A percentile compares a stretch with the other conserved stretches of the same genome.
These are phyloP conservation scores for Serpula lacrymans DNA, from an alignment of 768 basidiomycete genomes.

Conservation along the genomic window DNA sequence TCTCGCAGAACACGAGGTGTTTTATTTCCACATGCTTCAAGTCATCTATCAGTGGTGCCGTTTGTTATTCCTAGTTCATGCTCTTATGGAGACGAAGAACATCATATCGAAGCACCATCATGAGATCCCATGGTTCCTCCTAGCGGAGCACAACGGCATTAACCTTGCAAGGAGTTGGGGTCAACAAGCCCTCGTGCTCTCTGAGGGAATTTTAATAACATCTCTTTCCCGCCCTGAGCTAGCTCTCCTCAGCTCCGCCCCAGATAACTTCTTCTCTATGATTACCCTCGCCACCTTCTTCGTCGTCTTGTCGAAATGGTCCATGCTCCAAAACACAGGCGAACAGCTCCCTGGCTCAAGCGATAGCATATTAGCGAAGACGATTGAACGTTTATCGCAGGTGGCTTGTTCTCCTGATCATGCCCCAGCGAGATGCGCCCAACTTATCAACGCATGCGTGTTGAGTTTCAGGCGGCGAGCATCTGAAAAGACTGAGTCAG, in stretches of 20 bases:
- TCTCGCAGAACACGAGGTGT: slow-evolving; percentile 37
- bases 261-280: slow-evolving; percentile 40
- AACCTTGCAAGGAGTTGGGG: slow-evolving; percentile 35
- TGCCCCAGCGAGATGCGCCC: slow-evolving; percentile 38
- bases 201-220: slow-evolving; percentile 35
- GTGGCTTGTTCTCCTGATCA: slow-evolving; percentile 38
- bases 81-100: slow-evolving; percentile 24
- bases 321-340: slow-evolving; percentile 30
- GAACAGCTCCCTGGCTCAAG: slow-evolving; percentile 35
- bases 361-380: slow-evolving; percentile 32
- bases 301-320: slow-evolving; percentile 41
- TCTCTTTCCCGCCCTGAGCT: slow-evolving; percentile 32
- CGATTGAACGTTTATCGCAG: slow-evolving; percentile 30
- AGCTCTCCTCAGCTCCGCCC: slow-evolving; percentile 35
- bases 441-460: slow-evolving; percentile 33
- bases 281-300: slow-evolving; percentile 42
- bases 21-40: slow-evolving; percentile 39
- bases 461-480: slow-evolving; percentile 26
- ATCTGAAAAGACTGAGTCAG: slow-evolving; percentile 18
- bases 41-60: slow-evolving; percentile 39
- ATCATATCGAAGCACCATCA: slow-evolving; percentile 13
- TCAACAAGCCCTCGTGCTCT: slow-evolving; percentile 32
- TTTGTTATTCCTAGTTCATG: slow-evolving; percentile 36
- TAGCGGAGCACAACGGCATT: slow-evolving; percentile 29
- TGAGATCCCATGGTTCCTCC: slow-evolving; percentile 27